Percentiles rank a stretch among this genome's conserved stretches.
Evolutionary conservation across 768 basidiomycete genomes (phyloP).

Genomic region (Hydnomerulius pinastri): DNA sequence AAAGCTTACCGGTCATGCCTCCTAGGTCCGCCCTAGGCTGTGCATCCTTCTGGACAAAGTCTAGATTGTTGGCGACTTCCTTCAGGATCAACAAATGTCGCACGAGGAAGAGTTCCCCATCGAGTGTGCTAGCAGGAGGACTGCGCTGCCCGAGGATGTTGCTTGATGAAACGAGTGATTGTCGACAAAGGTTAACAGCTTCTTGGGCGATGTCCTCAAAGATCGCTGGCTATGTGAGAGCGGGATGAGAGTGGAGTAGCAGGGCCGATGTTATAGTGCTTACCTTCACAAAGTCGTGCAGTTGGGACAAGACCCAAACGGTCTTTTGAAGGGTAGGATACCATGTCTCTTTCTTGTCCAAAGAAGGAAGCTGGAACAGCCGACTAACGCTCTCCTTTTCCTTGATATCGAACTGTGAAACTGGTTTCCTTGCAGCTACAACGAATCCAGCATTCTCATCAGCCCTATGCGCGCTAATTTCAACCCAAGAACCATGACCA

Average conservation of each 20-base stretch:
- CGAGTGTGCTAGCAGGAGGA: conserved; percentile 48
- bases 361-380: conserved; percentile 67
- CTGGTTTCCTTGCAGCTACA: conserved; percentile 49
- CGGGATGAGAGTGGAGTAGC: conserved; percentile 2
- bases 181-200: conserved; percentile 78
- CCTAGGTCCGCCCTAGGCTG: conserved; percentile 46
- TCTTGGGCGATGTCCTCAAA: conserved; percentile 98
- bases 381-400: conserved; percentile 73
- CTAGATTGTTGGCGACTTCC: conserved; percentile 81
- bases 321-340: conserved; percentile 88
- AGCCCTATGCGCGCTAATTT: not conserved
- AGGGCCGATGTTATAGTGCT: conserved; percentile 15
- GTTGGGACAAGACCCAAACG: conserved; percentile 87
- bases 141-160: conserved; percentile 59
- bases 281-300: conserved; percentile 93
- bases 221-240: conserved; percentile 72
- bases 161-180: conserved; percentile 75
- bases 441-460: not conserved
- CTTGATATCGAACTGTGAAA: conserved; percentile 45
- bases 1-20: conserved; percentile 58
- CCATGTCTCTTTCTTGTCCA: conserved; percentile 84
- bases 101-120: conserved; percentile 85
- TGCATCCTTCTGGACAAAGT: conserved; percentile 53
- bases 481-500: conserved; percentile 13
- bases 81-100: conserved; percentile 90